These are phyloP conservation scores for Amanita exitialis DNA, from an alignment of 768 basidiomycete genomes.

Conservation along the genomic window DNA sequence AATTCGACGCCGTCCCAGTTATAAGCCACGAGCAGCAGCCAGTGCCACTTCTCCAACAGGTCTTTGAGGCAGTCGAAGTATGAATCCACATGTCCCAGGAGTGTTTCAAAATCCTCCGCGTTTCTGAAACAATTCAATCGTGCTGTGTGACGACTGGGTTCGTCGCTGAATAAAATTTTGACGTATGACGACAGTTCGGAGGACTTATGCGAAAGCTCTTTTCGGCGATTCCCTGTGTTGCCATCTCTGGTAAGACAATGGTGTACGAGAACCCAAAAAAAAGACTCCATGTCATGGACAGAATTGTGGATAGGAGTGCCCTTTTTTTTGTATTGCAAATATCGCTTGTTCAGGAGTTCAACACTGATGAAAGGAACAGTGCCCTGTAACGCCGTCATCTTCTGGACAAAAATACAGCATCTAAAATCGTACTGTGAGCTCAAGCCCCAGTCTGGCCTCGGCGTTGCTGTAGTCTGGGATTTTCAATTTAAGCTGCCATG, in stretches of 20 bases:
- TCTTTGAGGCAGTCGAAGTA: background rate
- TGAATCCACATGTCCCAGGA: background rate
- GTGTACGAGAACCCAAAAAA: constrained; percentile 14
- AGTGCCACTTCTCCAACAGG: background rate
- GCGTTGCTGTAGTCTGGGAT: background rate
- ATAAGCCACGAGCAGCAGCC: background rate
- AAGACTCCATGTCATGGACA: constrained; percentile 14
- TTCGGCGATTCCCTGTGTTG: constrained; percentile 6
- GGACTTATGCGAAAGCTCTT: background rate
- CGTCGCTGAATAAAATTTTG: background rate
- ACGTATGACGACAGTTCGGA: background rate
- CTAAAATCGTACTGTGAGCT: background rate
- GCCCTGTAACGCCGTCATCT: background rate
- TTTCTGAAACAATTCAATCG: too few species aligned
- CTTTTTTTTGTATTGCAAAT: background rate
- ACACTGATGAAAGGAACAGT: background rate
- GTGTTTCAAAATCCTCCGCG: background rate
- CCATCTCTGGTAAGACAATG: constrained; percentile 12
- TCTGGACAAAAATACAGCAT: background rate
- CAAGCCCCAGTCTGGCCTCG: too few species aligned
- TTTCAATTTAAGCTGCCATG: background rate
- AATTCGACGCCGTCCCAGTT: background rate
- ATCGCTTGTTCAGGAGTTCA: background rate
- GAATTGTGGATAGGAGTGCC: background rate
- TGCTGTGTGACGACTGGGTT: too few species aligned